Conservation (phyloP, 2,329 filamentous ascomycete species). For the Lachnellula hyalina region DNA sequence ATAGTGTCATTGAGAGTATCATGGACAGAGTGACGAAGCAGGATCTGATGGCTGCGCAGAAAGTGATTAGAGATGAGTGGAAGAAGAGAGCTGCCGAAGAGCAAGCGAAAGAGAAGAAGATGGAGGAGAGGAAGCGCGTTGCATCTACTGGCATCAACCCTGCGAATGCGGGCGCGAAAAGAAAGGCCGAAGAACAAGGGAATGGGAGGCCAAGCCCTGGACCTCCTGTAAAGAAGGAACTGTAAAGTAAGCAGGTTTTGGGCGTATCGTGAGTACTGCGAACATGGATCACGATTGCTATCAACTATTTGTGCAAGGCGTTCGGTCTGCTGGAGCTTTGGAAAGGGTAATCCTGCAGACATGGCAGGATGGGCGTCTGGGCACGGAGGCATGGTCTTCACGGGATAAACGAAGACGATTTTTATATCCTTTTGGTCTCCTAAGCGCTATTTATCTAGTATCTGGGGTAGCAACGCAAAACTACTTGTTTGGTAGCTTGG, state of each 20-base stretch:
- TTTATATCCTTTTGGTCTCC: too few species aligned
- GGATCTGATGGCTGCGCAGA: conserved; percentile 67
- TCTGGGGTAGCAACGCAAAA: too few species aligned
- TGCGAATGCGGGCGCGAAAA: conserved; percentile 15
- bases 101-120: conserved; percentile 15
- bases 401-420: too few species aligned
- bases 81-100: conserved; percentile 43
- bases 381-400: too few species aligned
- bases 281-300: not conserved
- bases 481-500: too few species aligned
- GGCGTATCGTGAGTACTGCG: not conserved
- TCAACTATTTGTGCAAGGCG: too few species aligned
- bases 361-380: too few species aligned
- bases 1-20: conserved; percentile 86
- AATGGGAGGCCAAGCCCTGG: conserved; percentile 25
- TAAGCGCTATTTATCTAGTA: too few species aligned
- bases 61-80: conserved; percentile 72
- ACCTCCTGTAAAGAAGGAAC: conserved; percentile 13
- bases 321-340: too few species aligned
- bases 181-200: conserved; percentile 27
- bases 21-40: conserved; percentile 76
- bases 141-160: conserved; percentile 9
- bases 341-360: too few species aligned
- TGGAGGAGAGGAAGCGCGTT: conserved; percentile 14
- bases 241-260: not conserved